A percentile compares a stretch with the other conserved stretches of the same genome.
Conservation (phyloP, 192 early-diverging fungal genomes). For the Linnemannia zychae region DNA sequence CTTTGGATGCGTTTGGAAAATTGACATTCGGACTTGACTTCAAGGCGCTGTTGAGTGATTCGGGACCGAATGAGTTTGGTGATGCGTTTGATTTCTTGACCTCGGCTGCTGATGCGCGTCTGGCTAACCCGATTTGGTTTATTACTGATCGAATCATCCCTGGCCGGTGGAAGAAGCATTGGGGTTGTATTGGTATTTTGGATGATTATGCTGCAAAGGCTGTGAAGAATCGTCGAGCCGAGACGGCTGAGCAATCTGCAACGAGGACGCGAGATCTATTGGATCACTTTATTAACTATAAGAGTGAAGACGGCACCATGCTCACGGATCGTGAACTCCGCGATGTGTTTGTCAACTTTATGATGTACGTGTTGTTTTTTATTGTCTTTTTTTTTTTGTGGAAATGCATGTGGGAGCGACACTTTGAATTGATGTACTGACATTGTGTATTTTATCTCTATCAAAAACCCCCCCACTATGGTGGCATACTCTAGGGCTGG, state of each 20-base stretch:
- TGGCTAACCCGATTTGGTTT: conserved; percentile 35
- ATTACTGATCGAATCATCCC: conserved; percentile 41
- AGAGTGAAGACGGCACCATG: conserved; percentile 48
- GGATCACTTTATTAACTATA: conserved; percentile 56
- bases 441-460: neutral
- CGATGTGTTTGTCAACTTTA: conserved; percentile 66
- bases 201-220: conserved; percentile 36
- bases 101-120: conserved; percentile 16
- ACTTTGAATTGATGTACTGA: neutral
- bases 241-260: conserved; percentile 10
- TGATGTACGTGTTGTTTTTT: conserved; percentile 6
- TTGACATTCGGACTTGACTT: conserved; percentile 39
- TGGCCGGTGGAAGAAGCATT: conserved; percentile 6
- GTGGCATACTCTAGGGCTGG: conserved; percentile 54
- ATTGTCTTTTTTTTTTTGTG: neutral
- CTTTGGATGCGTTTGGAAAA: conserved; percentile 54
- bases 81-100: conserved; percentile 65
- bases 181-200: conserved; percentile 8
- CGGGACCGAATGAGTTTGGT: conserved; percentile 57
- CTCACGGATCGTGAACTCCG: conserved; percentile 55
- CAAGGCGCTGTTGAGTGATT: neutral
- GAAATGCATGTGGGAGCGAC: too few relatives aligned
- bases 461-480: neutral
- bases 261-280: conserved; percentile 39
- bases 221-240: conserved; percentile 21